phyloP scores from a whole-genome alignment of 192 early-diverging fungal species.

The Chytriomyces sp. region DNA sequence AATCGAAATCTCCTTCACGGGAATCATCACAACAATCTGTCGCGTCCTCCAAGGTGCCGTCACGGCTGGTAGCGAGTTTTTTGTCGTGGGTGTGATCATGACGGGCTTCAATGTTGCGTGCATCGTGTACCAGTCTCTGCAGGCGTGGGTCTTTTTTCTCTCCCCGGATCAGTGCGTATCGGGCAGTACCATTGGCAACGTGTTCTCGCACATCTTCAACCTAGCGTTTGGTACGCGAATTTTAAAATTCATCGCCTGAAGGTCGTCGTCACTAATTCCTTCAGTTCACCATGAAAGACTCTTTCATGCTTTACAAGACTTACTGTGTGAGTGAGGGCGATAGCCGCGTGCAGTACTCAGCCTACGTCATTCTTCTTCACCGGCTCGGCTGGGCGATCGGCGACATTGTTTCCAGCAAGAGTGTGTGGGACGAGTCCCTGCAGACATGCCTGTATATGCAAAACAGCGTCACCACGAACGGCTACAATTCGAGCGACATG shows the following conservation, averaged over 20 bases:
- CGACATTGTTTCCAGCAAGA: background rate
- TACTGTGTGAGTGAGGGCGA: background rate
- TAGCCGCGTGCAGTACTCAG: background rate
- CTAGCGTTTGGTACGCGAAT: background rate
- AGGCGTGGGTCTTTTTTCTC: background rate
- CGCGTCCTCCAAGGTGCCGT: slow-evolving; percentile 4
- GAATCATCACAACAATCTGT: slow-evolving; percentile 1
- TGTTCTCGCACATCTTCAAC: background rate
- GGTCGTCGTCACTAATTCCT: background rate
- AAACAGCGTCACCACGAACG: background rate
- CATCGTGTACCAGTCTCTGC: slow-evolving; percentile 1
- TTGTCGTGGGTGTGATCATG: background rate
- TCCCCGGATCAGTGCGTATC: background rate
- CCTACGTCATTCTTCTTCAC: background rate
- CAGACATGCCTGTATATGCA: background rate
- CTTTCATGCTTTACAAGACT: slow-evolving; percentile 15
- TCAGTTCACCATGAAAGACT: background rate
- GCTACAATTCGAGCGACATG: slow-evolving; percentile 2
- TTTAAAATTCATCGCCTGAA: background rate
- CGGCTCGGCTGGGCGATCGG: background rate
- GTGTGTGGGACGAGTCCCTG: background rate
- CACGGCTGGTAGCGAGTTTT: background rate
- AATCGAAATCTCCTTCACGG: slow-evolving; percentile 7
- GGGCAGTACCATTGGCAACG: background rate
- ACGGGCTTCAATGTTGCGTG: slow-evolving; percentile 3